Percentiles rank a stretch among this genome's conserved stretches.
These are phyloP conservation scores for Rhodomyrtus psidioides DNA, from an alignment of 441 rosid genomes.

Conservation along the genomic window DNA sequence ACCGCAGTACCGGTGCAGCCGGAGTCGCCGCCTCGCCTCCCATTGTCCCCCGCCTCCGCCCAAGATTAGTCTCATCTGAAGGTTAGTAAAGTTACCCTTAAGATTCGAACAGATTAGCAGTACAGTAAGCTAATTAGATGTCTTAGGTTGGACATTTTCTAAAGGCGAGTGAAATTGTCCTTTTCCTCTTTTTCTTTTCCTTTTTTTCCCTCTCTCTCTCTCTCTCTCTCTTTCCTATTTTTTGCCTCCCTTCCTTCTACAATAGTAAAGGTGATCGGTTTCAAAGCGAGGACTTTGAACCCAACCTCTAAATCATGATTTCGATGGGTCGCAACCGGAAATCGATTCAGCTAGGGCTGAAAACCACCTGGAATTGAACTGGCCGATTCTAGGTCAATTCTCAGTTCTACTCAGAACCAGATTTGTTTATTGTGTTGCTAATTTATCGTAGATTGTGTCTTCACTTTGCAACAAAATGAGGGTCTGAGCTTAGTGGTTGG, in stretches of 20 bases:
- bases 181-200: neutral
- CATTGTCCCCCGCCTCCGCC: neutral
- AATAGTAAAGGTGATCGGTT: neutral
- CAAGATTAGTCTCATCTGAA: neutral
- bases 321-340: neutral
- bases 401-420: neutral
- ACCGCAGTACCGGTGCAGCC: neutral
- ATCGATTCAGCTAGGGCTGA: neutral
- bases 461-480: neutral
- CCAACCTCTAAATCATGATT: neutral
- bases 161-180: no score
- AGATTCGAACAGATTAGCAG: neutral
- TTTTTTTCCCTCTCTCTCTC: neutral
- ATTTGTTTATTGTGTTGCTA: neutral
- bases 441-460: neutral
- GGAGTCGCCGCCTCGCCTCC: neutral
- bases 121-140: neutral
- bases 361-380: neutral
- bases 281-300: neutral
- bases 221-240: neutral
- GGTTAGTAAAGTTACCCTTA: neutral
- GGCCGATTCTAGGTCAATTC: neutral
- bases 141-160: neutral
- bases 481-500: neutral
- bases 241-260: neutral